phyloP scores from a whole-genome alignment of 208 protist species.

The Crithidia thermophila region DNA sequence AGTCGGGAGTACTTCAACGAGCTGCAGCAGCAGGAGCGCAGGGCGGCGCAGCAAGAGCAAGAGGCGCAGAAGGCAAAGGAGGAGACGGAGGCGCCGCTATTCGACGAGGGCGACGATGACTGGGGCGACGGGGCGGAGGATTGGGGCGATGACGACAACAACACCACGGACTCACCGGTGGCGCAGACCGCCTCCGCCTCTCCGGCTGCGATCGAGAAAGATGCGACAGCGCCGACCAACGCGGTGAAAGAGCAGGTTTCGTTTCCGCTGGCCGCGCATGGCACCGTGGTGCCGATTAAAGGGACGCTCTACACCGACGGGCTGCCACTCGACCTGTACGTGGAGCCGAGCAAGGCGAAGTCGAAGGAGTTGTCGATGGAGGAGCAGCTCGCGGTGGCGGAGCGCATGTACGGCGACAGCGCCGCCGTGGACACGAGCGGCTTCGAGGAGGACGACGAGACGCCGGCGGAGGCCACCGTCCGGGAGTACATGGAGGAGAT shows the following conservation, averaged over 20 bases:
- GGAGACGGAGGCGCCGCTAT: constrained; percentile 33
- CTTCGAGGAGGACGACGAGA: constrained; percentile 79
- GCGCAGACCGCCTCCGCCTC: neutral
- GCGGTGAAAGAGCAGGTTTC: constrained; percentile 11
- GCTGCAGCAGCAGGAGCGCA: constrained; percentile 20
- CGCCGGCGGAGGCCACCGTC: constrained; percentile 56
- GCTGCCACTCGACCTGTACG: constrained; percentile 68
- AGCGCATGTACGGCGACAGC: constrained; percentile 58
- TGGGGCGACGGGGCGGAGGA: constrained; percentile 38
- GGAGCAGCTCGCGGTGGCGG: constrained; percentile 59
- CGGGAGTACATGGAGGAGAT: constrained; percentile 84
- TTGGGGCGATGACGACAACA: neutral
- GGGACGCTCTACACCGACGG: constrained; percentile 55
- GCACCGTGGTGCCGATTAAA: constrained; percentile 35
- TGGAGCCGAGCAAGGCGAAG: constrained; percentile 45
- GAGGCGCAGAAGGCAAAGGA: constrained; percentile 10
- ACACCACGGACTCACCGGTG: neutral
- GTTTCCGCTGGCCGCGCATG: constrained; percentile 38
- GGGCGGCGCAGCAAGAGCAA: constrained; percentile 16
- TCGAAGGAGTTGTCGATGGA: constrained; percentile 38
- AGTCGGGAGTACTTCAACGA: constrained; percentile 57
- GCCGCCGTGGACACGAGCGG: constrained; percentile 58
- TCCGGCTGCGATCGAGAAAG: neutral
- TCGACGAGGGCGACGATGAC: constrained; percentile 55
- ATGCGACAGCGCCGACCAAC: neutral